A percentile compares a stretch with the other conserved stretches of the same genome.
phyloP scores from a whole-genome alignment of 2,329 filamentous ascomycete genomes.

The Aureobasidium uvarum region DNA sequence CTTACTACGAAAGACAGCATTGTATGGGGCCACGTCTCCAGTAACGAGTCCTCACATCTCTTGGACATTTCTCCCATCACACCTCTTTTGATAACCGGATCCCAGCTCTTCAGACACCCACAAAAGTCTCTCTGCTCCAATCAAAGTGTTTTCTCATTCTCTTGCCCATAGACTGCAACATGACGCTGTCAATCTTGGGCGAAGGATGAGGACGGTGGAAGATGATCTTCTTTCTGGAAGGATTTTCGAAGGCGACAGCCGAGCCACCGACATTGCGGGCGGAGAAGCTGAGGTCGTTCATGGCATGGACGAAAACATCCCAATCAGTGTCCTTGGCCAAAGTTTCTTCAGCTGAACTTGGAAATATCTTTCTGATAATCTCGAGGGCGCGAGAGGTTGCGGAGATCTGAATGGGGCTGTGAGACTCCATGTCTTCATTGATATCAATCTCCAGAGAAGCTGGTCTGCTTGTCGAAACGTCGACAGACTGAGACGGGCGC shows the following conservation, averaged over 20 bases:
- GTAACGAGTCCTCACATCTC: neutral
- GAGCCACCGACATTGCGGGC: constrained; percentile 4
- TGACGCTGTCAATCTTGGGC: constrained; percentile 24
- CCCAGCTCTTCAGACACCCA: neutral
- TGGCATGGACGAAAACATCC: constrained; percentile 3
- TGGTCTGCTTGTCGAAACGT: neutral
- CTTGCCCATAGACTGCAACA: constrained; percentile 23
- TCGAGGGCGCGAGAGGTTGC: neutral
- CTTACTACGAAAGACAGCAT: neutral
- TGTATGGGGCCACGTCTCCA: neutral
- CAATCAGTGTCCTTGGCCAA: neutral
- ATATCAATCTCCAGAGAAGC: fast-evolving
- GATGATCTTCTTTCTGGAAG: neutral
- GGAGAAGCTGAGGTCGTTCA: neutral
- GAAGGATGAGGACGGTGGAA: constrained; percentile 28
- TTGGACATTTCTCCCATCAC: neutral
- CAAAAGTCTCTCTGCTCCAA: constrained; percentile 1
- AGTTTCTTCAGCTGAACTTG: neutral
- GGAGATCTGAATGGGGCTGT: neutral
- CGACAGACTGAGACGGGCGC: neutral
- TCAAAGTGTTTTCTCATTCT: neutral
- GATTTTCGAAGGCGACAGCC: neutral
- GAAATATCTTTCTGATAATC: neutral
- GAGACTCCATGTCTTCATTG: neutral
- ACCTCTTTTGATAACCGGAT: too few relatives aligned